Base-by-base conservation (phyloP, 1,284 basidiomycete species). In the Ceratobasidium sp. region DNA sequence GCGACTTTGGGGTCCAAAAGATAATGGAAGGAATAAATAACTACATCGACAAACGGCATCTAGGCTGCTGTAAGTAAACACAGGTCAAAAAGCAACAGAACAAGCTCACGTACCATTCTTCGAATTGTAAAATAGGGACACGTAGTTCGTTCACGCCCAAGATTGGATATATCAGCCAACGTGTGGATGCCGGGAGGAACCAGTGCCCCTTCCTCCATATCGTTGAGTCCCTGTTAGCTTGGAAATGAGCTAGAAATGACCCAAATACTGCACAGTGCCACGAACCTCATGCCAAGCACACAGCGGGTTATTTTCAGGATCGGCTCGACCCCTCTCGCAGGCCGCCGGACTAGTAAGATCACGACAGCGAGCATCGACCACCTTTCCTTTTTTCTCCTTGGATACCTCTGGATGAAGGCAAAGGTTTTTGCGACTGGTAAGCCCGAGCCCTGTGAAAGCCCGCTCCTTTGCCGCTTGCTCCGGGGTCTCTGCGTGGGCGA, bases 21-120 rank as follows among this genome's bases (percentile, higher is more conserved):
- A 80, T 99, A 99, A 81, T 99, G 97, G 82, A 99, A 99, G 40
- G 96, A 98, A 81, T 98, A 99, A 81, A 99, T 98, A 80, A 99
- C 88, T 75, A 99, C 86, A 80, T 98, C 94, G 72, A 94, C 92
- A 79, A 96, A 97, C 0, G 95, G 91, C 86, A 99, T 91, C 96
- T 97, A n/a, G 77, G 40, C 5, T 54, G 5, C 7, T 46, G 14
- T 61, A 40, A 40, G 36, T 25, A 40, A 21, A 21, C 30, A 30
- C 14, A 23, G 28, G n/a, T 49, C 25, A 28, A 36, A 25, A 5
- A 11, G 11, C 21, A 48, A 9, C 25, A 6, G 51, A 56, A 5
- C 16, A 38, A 18, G 11, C 23, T 11, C 23, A 78, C 85, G 77
- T 77, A 94, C 95, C 96, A 98, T 99, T 78, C 97, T 84, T 76